Percentiles rank a stretch among this genome's conserved stretches.
Evolutionary conservation across 2,329 filamentous ascomycete genomes (phyloP).

Genomic region (Diplodia seriata): DNA sequence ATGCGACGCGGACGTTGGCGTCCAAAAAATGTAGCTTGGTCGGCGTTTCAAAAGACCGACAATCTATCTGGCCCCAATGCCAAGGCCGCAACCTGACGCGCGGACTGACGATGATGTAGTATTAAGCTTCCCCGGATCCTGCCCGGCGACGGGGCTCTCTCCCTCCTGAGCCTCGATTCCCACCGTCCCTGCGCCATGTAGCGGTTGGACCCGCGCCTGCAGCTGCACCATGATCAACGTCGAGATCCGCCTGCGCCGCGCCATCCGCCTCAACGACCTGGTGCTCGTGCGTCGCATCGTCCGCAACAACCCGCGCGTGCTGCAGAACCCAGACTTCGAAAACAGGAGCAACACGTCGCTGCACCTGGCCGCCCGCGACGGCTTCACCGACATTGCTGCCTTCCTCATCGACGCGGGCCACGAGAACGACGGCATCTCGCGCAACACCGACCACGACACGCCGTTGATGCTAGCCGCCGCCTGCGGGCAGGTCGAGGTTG

Average conservation of each 20-base stretch:
- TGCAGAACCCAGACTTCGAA: conserved; percentile 80
- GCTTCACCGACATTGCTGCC: conserved; percentile 71
- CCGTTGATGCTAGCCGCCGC: conserved; percentile 79
- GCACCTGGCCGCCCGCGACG: conserved; percentile 78
- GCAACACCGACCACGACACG: conserved; percentile 82
- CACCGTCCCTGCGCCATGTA: conserved; percentile 17
- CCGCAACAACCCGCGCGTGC: conserved; percentile 70
- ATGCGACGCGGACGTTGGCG: background rate
- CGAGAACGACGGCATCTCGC: conserved; percentile 73
- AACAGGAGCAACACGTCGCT: conserved; percentile 82
- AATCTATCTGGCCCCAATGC: background rate
- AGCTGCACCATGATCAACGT: conserved; percentile 70
- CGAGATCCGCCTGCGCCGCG: conserved; percentile 77
- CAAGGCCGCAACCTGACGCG: background rate
- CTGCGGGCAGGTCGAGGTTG: conserved; percentile 74
- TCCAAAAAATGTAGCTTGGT: conserved; percentile 30
- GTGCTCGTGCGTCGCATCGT: conserved; percentile 79
- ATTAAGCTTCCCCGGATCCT: conserved; percentile 19
- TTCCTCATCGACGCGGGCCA: conserved; percentile 77
- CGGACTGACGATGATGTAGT: conserved; percentile 20
- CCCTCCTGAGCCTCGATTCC: conserved; percentile 17
- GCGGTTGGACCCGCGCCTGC: conserved; percentile 11
- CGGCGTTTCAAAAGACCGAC: conserved; percentile 28
- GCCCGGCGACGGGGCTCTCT: background rate
- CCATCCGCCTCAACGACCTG: conserved; percentile 77